Evolutionary conservation across 805 yeast genomes (phyloP).

Genomic region (Candida cerambycidarum): DNA sequence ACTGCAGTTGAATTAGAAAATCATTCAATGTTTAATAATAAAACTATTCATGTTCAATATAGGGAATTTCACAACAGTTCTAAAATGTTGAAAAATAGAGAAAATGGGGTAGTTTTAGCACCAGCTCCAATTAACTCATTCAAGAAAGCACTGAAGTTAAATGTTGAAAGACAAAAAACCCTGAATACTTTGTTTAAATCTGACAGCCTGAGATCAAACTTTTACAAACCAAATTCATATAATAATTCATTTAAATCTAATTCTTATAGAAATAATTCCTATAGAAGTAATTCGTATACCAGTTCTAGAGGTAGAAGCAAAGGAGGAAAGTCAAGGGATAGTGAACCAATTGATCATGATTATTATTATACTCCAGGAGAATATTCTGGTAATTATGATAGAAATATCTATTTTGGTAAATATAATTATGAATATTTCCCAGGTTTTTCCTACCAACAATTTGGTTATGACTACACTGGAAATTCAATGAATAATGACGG

Average conservation of each 20-base stretch:
- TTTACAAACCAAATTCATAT: not conserved
- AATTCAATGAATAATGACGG: not conserved
- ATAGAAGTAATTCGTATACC: not conserved
- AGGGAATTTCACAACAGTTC: slow-evolving; percentile 48
- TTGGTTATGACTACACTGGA: not conserved
- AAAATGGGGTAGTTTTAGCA: slow-evolving; percentile 51
- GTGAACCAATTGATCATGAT: not conserved
- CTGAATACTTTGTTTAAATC: slow-evolving; percentile 3
- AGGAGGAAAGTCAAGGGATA: not conserved
- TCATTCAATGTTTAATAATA: slow-evolving; percentile 69
- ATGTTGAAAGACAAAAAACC: not conserved
- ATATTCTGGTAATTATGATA: not conserved
- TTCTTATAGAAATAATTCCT: not conserved
- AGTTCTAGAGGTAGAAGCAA: not conserved
- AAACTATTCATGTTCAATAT: slow-evolving; percentile 83
- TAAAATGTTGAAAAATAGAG: not conserved
- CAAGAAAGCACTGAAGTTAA: slow-evolving; percentile 5
- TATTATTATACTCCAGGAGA: slow-evolving; percentile 4
- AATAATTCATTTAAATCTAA: not conserved
- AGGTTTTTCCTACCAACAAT: not conserved
- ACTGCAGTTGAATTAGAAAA: slow-evolving; percentile 84
- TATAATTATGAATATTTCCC: slow-evolving; percentile 4
- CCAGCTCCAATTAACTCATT: slow-evolving; percentile 76
- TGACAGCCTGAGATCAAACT: not conserved
- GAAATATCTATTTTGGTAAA: not conserved